Conservation (phyloP, 495 filamentous ascomycete genomes). For the Daldinia grandis region DNA sequence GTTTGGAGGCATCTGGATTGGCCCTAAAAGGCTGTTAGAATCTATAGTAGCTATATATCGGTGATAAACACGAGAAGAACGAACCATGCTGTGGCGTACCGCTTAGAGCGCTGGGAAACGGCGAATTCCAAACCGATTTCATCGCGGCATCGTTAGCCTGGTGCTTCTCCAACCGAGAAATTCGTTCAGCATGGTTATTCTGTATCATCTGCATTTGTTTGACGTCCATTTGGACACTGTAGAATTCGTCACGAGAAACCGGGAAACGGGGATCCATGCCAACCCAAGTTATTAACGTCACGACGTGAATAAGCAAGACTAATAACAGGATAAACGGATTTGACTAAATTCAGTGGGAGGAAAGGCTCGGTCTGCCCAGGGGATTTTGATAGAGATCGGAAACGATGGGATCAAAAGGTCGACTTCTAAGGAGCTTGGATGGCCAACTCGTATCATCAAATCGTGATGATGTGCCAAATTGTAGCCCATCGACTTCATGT, state of each 20-base stretch:
- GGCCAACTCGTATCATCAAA: constrained; percentile 40
- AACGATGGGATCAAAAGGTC: constrained; percentile 8
- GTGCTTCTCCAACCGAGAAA: constrained; percentile 80
- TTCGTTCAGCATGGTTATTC: constrained; percentile 79
- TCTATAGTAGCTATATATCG: constrained; percentile 7
- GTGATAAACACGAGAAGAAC: constrained; percentile 28
- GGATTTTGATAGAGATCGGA: constrained; percentile 13
- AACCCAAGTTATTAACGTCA: constrained; percentile 35
- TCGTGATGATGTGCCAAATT: constrained; percentile 15
- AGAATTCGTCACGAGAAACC: constrained; percentile 74
- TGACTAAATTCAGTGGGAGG: background rate
- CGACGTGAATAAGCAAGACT: constrained; percentile 25
- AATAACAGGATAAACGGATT: constrained; percentile 6
- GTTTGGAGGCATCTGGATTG: constrained; percentile 73
- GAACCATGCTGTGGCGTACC: constrained; percentile 85
- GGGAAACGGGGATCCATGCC: constrained; percentile 66
- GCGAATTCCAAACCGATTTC: constrained; percentile 89
- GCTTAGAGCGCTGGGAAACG: constrained; percentile 78
- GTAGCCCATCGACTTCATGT: constrained; percentile 29
- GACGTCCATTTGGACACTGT: constrained; percentile 87
- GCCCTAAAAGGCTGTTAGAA: constrained; percentile 62
- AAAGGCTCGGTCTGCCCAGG: constrained; percentile 2
- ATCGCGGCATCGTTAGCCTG: constrained; percentile 81
- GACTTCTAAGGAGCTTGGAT: constrained; percentile 20
- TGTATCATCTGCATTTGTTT: constrained; percentile 82